Percentiles rank a stretch among this genome's conserved stretches.
Conservation (phyloP, 2,329 filamentous ascomycete genomes). For the Nothophoma quercina region DNA sequence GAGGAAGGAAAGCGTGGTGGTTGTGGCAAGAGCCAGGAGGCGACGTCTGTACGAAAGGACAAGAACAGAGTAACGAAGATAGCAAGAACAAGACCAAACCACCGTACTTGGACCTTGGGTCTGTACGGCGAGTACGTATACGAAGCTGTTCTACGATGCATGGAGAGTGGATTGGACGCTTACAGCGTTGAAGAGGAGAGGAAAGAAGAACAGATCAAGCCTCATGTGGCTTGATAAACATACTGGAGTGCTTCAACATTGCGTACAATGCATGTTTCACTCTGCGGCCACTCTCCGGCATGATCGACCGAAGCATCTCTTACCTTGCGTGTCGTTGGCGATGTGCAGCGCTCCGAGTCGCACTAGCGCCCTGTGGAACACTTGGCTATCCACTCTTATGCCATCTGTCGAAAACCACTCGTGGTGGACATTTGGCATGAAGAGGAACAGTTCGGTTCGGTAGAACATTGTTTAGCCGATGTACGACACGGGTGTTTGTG, state of each 20-base stretch:
- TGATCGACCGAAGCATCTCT: not conserved
- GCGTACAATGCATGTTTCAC: conserved; percentile 15
- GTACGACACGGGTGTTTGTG: not conserved
- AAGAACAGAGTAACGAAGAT: conserved; percentile 20
- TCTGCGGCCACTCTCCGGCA: conserved; percentile 8
- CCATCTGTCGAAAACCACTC: not conserved
- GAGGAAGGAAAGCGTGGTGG: conserved; percentile 15
- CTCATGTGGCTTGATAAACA: conserved; percentile 7
- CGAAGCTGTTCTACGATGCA: conserved; percentile 23
- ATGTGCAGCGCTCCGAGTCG: conserved; percentile 12
- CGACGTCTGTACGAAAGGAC: conserved; percentile 11
- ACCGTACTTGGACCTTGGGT: conserved; percentile 20
- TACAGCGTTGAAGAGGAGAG: not conserved
- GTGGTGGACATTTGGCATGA: conserved; percentile 2
- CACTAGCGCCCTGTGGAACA: conserved; percentile 15
- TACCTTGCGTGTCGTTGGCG: not conserved
- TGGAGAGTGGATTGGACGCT: conserved; percentile 1
- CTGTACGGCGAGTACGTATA: conserved; percentile 14
- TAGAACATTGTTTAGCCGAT: conserved; percentile 12
- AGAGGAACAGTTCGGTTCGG: not conserved
- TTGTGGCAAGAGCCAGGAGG: conserved; percentile 18
- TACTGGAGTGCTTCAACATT: not conserved
- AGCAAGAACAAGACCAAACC: conserved; percentile 20
- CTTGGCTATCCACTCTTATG: conserved; percentile 10
- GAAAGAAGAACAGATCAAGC: not conserved